phyloP scores from a whole-genome alignment of 1,284 basidiomycete genomes.

The Uromyces viciae-fabae region DNA sequence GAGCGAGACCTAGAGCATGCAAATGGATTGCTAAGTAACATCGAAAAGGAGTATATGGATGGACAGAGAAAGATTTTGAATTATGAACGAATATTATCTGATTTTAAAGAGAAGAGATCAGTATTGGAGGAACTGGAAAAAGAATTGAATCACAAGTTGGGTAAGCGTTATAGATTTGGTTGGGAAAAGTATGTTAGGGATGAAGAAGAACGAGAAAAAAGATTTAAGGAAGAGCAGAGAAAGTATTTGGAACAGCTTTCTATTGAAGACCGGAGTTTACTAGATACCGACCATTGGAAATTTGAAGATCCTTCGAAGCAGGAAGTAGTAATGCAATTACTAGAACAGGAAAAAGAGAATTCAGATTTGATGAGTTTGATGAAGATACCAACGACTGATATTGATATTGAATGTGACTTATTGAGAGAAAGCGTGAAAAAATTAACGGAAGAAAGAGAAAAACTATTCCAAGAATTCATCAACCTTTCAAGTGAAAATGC shows the following conservation, averaged over 20 bases:
- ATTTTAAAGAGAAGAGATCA: slow-evolving; percentile 65
- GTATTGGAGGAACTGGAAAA: slow-evolving; percentile 65
- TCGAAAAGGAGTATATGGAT: slow-evolving; percentile 87
- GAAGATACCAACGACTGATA: slow-evolving; percentile 55
- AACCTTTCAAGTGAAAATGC: slow-evolving; percentile 73
- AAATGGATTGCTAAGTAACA: slow-evolving; percentile 76
- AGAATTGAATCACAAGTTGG: slow-evolving; percentile 71
- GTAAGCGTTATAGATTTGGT: slow-evolving; percentile 72
- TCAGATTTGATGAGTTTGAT: slow-evolving; percentile 52
- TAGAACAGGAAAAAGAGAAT: slow-evolving; percentile 51
- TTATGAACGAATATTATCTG: slow-evolving; percentile 63
- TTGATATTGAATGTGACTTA: slow-evolving; percentile 60
- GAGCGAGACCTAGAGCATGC: slow-evolving; percentile 89
- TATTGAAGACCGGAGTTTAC: slow-evolving; percentile 17
- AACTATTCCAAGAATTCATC: slow-evolving; percentile 69
- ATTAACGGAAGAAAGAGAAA: slow-evolving; percentile 66
- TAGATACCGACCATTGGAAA: slow-evolving; percentile 8
- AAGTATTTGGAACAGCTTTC: slow-evolving; percentile 20
- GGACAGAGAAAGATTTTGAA: slow-evolving; percentile 68
- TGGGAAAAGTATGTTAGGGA: slow-evolving; percentile 88
- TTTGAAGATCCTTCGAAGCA: slow-evolving; percentile 28
- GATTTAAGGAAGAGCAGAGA: slow-evolving; percentile 52
- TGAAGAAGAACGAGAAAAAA: slow-evolving; percentile 71
- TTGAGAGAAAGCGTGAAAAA: slow-evolving; percentile 66
- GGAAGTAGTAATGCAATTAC: slow-evolving; percentile 28